These are phyloP conservation scores for Tuber indicum DNA, from an alignment of 495 filamentous ascomycete genomes.

Conservation along the genomic window DNA sequence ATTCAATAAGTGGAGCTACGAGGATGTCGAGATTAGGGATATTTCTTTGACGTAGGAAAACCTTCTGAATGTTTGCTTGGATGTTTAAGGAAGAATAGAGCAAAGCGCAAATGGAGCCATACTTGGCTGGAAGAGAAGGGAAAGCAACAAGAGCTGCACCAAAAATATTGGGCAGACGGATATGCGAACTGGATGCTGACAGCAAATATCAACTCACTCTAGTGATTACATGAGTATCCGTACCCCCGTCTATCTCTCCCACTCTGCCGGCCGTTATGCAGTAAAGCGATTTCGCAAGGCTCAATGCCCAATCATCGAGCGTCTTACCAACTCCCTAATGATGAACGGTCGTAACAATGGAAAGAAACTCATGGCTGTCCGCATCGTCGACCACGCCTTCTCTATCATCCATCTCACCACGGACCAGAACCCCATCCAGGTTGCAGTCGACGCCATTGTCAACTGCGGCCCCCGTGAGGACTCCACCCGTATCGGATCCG, in stretches of 20 bases:
- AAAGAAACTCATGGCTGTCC: constrained; percentile 99
- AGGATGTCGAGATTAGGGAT: constrained; percentile 98
- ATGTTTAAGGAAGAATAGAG: constrained; percentile 1
- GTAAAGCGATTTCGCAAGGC: constrained; percentile 99
- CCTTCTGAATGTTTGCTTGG: constrained; percentile 32
- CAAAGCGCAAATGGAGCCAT: neutral
- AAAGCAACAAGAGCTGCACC: neutral
- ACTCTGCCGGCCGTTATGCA: constrained; percentile 97
- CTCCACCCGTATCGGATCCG: constrained; percentile 97
- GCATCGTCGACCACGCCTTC: constrained; percentile 97
- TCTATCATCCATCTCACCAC: constrained; percentile 99
- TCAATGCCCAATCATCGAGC: constrained; percentile 99
- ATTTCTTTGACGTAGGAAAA: constrained; percentile 95
- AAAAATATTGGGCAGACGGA: constrained; percentile 3
- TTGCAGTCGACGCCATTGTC: constrained; percentile 98
- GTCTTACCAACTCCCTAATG: constrained; percentile 99
- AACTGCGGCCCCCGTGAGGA: constrained; percentile 99
- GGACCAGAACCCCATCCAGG: constrained; percentile 99
- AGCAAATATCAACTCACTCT: constrained; percentile 8
- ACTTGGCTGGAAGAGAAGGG: neutral
- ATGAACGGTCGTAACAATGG: constrained; percentile 99
- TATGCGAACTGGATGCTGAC: neutral
- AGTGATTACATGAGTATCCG: constrained; percentile 99
- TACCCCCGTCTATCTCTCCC: constrained; percentile 93
- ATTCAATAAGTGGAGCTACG: constrained; percentile 96